Conservation (phyloP, 768 basidiomycete species). For the button mushroom (Agaricus bisporus) region DNA sequence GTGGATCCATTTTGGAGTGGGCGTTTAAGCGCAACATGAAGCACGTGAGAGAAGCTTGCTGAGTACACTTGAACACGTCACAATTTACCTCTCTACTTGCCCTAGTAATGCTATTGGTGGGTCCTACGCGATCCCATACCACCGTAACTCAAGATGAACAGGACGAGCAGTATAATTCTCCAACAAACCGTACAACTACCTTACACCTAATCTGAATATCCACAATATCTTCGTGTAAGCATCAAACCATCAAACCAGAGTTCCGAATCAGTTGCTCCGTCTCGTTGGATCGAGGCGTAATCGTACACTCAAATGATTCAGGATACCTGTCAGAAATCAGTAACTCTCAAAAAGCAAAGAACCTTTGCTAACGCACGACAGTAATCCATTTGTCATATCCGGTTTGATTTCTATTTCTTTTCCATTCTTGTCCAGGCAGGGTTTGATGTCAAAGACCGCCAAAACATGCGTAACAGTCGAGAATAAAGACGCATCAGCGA, state of each 20-base stretch:
- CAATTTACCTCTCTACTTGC: too few relatives aligned
- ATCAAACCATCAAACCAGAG: not conserved
- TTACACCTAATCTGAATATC: too few relatives aligned
- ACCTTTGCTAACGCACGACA: conserved; percentile 14
- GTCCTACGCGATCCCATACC: too few relatives aligned
- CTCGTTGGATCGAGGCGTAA: not conserved
- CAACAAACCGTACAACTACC: too few relatives aligned
- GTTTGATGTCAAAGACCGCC: conserved; percentile 19
- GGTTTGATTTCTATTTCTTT: conserved; percentile 14
- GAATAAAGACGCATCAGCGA: conserved; percentile 19
- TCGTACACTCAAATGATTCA: not conserved
- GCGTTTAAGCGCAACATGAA: too few relatives aligned
- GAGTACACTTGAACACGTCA: too few relatives aligned
- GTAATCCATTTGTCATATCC: conserved; percentile 16
- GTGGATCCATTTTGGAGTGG: too few relatives aligned
- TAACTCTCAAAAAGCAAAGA: not conserved
- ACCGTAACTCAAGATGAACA: too few relatives aligned
- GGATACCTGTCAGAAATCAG: not conserved
- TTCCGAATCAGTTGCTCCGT: not conserved
- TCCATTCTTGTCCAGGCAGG: conserved; percentile 17
- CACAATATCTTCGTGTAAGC: too few relatives aligned
- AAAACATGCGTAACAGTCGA: conserved; percentile 15
- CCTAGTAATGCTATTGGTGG: too few relatives aligned
- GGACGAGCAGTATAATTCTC: too few relatives aligned
- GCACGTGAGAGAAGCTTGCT: too few relatives aligned